phyloP scores from a whole-genome alignment of 2,329 filamentous ascomycete species.

The Gaeumannomyces sp. region DNA sequence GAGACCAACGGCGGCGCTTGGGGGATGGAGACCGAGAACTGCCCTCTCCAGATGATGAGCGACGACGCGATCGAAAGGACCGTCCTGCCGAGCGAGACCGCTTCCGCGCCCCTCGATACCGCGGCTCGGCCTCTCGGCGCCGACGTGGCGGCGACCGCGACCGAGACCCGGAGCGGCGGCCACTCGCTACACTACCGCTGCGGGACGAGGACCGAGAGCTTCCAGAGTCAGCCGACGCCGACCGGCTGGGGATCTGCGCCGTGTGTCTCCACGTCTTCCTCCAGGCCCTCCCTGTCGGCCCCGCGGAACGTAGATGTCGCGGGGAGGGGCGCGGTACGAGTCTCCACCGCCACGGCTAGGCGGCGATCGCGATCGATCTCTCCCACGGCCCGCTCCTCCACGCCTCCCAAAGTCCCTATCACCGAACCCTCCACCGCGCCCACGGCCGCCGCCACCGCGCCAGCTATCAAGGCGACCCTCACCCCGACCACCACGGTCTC shows the following conservation, averaged over 20 bases:
- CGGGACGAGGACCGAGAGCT: constrained; percentile 31
- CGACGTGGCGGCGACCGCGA: constrained; percentile 15
- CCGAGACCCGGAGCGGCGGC: constrained; percentile 20
- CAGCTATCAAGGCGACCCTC: constrained; percentile 41
- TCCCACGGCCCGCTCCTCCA: constrained; percentile 37
- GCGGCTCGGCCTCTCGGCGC: constrained; percentile 9
- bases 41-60: constrained; percentile 24
- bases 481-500: constrained; percentile 48
- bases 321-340: constrained; percentile 27
- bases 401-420: constrained; percentile 42
- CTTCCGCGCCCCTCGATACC: constrained; percentile 20
- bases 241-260: constrained; percentile 34
- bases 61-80: constrained; percentile 19
- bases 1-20: constrained; percentile 46
- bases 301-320: constrained; percentile 49
- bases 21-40: constrained; percentile 32
- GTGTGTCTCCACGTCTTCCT: constrained; percentile 36
- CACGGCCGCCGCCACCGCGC: constrained; percentile 45
- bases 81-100: constrained; percentile 31
- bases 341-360: constrained; percentile 36
- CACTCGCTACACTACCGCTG: constrained; percentile 23
- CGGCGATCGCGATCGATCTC: constrained; percentile 43
- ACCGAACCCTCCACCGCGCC: constrained; percentile 44
- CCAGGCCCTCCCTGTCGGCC: constrained; percentile 34
- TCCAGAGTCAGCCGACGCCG: constrained; percentile 23